phyloP scores from a whole-genome alignment of 805 yeast species.

The Yarrowia sp. region DNA sequence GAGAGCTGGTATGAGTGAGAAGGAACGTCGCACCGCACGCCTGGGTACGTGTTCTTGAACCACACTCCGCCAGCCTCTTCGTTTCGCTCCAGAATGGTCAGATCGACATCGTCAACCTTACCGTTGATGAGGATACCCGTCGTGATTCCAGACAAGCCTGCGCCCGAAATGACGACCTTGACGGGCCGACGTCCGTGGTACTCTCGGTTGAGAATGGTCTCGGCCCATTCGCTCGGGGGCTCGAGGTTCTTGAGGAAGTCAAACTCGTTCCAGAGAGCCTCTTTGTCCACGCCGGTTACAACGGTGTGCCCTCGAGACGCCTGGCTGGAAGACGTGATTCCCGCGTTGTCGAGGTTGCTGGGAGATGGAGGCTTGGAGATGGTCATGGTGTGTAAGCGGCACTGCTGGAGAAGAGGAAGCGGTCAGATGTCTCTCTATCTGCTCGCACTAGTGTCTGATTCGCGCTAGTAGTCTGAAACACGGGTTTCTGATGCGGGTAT shows the following conservation, averaged over 20 bases:
- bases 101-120: slow-evolving; percentile 33
- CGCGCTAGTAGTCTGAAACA: background rate
- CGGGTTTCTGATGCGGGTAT: background rate
- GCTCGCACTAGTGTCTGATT: background rate
- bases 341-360: background rate
- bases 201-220: slow-evolving; percentile 2
- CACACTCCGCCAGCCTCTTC: slow-evolving; percentile 36
- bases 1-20: slow-evolving; percentile 36
- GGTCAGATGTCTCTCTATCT: no score
- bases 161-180: slow-evolving; percentile 35
- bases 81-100: slow-evolving; percentile 35
- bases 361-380: background rate
- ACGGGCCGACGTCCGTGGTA: slow-evolving; percentile 27
- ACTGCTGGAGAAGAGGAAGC: no score
- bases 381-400: background rate
- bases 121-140: slow-evolving; percentile 33
- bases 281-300: slow-evolving; percentile 8
- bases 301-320: slow-evolving; percentile 1
- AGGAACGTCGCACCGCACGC: slow-evolving; percentile 36
- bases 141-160: slow-evolving; percentile 37
- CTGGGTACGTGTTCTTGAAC: slow-evolving; percentile 34
- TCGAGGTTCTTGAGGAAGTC: slow-evolving; percentile 15
- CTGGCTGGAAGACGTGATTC: slow-evolving; percentile 8
- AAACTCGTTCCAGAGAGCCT: slow-evolving; percentile 10
- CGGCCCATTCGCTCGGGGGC: slow-evolving; percentile 14